Evolutionary conservation across 495 filamentous ascomycete genomes (phyloP).

Genomic region (Schizothecium vesticola): DNA sequence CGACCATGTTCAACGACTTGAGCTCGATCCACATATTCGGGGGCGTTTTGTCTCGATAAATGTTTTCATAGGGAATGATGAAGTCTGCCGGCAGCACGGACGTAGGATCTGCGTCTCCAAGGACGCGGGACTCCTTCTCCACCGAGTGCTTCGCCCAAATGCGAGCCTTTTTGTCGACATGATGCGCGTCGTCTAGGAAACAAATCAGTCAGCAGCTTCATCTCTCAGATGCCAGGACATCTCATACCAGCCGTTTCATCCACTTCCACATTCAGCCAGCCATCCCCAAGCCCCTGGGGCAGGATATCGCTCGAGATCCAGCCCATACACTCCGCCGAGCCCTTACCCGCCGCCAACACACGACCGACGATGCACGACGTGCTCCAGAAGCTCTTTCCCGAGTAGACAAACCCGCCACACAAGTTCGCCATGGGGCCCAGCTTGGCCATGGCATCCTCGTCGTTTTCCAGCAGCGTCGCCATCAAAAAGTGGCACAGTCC

Average conservation of each 20-base stretch:
- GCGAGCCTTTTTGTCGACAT: conserved; percentile 41
- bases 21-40: conserved; percentile 38
- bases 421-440: conserved; percentile 68
- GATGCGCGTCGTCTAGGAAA: conserved; percentile 33
- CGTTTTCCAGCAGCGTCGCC: conserved; percentile 71
- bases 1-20: conserved; percentile 37
- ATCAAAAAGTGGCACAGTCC: conserved; percentile 70
- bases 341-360: conserved; percentile 61
- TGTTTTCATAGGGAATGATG: conserved; percentile 48
- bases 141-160: conserved; percentile 44
- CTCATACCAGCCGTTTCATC: conserved; percentile 46
- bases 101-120: conserved; percentile 45
- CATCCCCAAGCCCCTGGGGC: conserved; percentile 48
- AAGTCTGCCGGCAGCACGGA: conserved; percentile 54
- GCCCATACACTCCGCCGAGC: conserved; percentile 69
- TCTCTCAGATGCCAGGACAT: background rate
- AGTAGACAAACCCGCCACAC: conserved; percentile 72
- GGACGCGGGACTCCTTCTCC: conserved; percentile 47
- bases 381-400: conserved; percentile 73
- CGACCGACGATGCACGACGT: conserved; percentile 70
- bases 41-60: conserved; percentile 38
- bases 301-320: conserved; percentile 62
- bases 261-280: conserved; percentile 60
- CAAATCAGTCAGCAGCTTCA: background rate
- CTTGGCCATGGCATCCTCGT: conserved; percentile 54